Conservation (phyloP, 2,329 filamentous ascomycete species). For the Aspergillus arachidicola region DNA sequence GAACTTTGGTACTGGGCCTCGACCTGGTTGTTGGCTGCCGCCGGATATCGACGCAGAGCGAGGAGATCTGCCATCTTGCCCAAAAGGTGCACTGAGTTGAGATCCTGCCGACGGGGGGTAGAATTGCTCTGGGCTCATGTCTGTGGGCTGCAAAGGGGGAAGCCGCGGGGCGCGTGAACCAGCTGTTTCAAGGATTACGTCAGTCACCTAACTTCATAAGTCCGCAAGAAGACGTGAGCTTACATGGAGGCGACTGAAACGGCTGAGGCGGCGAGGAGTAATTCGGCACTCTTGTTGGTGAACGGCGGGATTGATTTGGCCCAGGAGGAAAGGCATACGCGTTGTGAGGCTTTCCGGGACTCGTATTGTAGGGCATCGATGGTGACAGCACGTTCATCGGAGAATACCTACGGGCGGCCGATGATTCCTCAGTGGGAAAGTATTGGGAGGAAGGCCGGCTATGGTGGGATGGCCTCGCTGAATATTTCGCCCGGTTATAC, state of each 20-base stretch:
- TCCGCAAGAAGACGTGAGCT: constrained; percentile 28
- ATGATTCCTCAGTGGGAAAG: constrained; percentile 71
- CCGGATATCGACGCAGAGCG: constrained; percentile 49
- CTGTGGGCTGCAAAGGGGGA: constrained; percentile 71
- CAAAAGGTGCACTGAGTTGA: constrained; percentile 69
- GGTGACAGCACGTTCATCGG: constrained; percentile 91
- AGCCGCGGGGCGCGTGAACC: constrained; percentile 64
- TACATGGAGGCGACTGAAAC: constrained; percentile 63
- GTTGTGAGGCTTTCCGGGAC: constrained; percentile 57
- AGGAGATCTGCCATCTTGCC: constrained; percentile 55
- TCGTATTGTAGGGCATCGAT: constrained; percentile 74
- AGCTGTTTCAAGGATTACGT: constrained; percentile 38
- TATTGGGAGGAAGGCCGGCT: constrained; percentile 72
- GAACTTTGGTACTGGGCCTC: constrained; percentile 83
- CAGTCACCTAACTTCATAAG: background rate
- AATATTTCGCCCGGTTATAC: constrained; percentile 84
- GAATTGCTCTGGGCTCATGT: constrained; percentile 67
- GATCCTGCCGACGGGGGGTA: constrained; percentile 72
- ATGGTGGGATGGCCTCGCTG: constrained; percentile 75
- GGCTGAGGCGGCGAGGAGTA: constrained; percentile 60
- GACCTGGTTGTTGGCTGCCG: constrained; percentile 51
- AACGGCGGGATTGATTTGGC: constrained; percentile 65
- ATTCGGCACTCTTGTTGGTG: constrained; percentile 69
- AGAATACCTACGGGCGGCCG: constrained; percentile 88
- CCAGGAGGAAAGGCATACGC: constrained; percentile 57